Evolutionary conservation across 192 early-diverging fungal genomes (phyloP).

Genomic region (Obelidium mucronatum): DNA sequence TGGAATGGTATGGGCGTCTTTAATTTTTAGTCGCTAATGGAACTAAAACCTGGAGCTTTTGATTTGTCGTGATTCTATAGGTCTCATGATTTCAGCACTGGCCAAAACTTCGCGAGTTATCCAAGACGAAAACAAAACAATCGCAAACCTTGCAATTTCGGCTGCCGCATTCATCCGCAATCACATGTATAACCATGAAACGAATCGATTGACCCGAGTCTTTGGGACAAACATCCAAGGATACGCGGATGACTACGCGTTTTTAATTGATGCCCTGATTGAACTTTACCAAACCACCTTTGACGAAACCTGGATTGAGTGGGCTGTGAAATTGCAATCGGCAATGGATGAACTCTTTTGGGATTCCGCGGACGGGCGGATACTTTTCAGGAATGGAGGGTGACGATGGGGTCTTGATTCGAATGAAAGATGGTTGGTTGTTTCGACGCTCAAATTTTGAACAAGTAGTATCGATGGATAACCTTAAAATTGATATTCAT

Average conservation of each 20-base stretch:
- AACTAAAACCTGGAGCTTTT: neutral
- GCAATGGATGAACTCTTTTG: constrained; percentile 64
- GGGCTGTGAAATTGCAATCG: constrained; percentile 66
- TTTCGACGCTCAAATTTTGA: too few relatives aligned
- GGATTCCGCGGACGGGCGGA: constrained; percentile 54
- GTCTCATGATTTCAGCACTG: constrained; percentile 64
- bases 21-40: neutral
- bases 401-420: constrained; percentile 54
- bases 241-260: constrained; percentile 69
- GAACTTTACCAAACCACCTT: constrained; percentile 63
- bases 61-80: too few relatives aligned
- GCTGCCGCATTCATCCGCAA: constrained; percentile 57
- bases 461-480: neutral
- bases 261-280: constrained; percentile 59
- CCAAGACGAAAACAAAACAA: constrained; percentile 25
- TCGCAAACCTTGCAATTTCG: constrained; percentile 49
- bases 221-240: constrained; percentile 56
- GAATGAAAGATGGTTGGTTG: constrained; percentile 63
- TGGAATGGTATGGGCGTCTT: constrained; percentile 74
- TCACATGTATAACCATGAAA: constrained; percentile 51
- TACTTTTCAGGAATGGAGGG: constrained; percentile 56
- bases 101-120: constrained; percentile 48
- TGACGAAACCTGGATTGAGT: constrained; percentile 61
- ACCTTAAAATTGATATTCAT: neutral
- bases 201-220: constrained; percentile 49